These are phyloP conservation scores for Teratosphaeria zuluensis DNA, from an alignment of 2,329 filamentous ascomycete genomes.

Conservation along the genomic window DNA sequence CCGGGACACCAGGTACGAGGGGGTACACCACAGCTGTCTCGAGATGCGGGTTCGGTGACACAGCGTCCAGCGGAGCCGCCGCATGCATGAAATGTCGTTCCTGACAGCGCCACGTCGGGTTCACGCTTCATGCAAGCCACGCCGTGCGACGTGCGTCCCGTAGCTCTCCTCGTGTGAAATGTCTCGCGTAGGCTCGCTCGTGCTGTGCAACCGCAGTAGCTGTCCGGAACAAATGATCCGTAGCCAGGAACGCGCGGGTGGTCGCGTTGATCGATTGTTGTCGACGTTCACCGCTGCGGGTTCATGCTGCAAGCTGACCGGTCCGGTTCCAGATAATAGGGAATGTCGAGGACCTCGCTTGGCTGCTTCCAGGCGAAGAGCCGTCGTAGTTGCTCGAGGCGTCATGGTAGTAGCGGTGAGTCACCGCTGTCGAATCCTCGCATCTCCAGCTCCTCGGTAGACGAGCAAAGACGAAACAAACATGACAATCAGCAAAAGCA, in stretches of 20 bases:
- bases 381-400: not conserved
- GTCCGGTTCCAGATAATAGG: not conserved
- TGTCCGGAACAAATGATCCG: not conserved
- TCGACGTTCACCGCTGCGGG: not conserved
- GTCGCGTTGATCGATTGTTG: not conserved
- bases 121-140: not conserved
- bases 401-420: constrained; percentile 2
- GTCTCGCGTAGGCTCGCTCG: not conserved
- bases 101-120: not conserved
- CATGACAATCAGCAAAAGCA: constrained; percentile 1
- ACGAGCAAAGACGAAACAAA: not conserved
- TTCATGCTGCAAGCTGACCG: not conserved
- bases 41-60: not conserved
- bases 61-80: not conserved
- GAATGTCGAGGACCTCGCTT: not conserved
- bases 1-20: not conserved
- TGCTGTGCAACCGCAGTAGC: not conserved
- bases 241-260: not conserved
- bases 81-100: not conserved
- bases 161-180: too few relatives aligned
- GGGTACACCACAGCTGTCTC: not conserved
- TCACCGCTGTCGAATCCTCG: constrained; percentile 2
- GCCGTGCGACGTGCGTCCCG: not conserved
- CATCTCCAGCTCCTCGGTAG: not conserved
- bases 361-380: not conserved